Conservation (phyloP, 2,329 filamentous ascomycete species). For the Cytospora paraplurivora region DNA sequence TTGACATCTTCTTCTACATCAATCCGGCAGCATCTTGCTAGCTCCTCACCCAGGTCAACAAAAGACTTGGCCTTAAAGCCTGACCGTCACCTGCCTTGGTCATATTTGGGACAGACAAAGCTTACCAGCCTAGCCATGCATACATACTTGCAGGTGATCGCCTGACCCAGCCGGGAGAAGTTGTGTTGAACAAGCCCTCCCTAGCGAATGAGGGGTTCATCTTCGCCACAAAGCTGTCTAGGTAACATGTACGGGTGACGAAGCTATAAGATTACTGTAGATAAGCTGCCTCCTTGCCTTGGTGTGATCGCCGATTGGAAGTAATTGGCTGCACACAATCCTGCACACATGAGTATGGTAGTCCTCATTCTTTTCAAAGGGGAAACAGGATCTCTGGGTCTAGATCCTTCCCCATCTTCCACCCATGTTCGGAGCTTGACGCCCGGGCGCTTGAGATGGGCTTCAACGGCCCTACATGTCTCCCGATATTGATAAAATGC, state of each 20-base stretch:
- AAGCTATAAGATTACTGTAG: neutral
- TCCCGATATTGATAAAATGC: neutral
- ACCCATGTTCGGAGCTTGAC: neutral
- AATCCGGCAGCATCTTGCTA: neutral
- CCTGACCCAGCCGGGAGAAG: neutral
- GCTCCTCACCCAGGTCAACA: neutral
- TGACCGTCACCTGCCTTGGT: neutral
- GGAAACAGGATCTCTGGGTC: too few relatives aligned
- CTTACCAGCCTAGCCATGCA: neutral
- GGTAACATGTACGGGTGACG: neutral
- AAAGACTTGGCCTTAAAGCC: neutral
- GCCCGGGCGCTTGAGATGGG: neutral
- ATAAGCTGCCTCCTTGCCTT: neutral
- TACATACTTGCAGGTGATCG: slow-evolving; percentile 1
- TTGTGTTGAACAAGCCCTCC: neutral
- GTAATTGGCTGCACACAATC: neutral
- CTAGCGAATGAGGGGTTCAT: neutral
- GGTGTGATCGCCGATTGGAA: neutral
- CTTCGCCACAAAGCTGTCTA: neutral
- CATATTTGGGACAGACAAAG: neutral
- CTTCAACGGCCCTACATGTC: neutral
- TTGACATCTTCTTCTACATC: neutral
- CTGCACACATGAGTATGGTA: neutral
- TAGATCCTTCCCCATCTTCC: too few relatives aligned
- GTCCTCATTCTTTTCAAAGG: too few relatives aligned